phyloP scores from a whole-genome alignment of 1,139 yeast species.

The Schizosaccharomyces versatilis region DNA sequence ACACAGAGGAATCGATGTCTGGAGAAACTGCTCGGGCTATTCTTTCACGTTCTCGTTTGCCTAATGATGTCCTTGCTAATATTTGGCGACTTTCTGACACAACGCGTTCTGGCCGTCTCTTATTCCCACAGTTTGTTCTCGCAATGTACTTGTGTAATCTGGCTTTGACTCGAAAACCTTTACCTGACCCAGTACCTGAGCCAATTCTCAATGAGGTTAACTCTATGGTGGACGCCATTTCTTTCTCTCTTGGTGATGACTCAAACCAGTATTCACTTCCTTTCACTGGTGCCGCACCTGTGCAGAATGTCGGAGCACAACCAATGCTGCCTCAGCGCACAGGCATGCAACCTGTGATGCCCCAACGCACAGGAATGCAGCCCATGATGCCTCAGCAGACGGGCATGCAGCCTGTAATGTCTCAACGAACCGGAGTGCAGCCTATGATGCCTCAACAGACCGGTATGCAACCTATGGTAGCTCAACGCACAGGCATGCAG shows the following conservation, averaged over 20 bases:
- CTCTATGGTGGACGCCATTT: constrained; percentile 72
- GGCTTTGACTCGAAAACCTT: constrained; percentile 51
- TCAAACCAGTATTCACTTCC: neutral
- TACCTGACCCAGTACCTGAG: constrained; percentile 53
- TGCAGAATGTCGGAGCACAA: constrained; percentile 9
- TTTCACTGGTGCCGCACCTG: neutral
- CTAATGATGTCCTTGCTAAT: constrained; percentile 57
- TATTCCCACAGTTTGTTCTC: constrained; percentile 87
- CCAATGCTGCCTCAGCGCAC: constrained; percentile 3
- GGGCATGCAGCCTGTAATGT: constrained; percentile 12
- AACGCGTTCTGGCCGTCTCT: constrained; percentile 56
- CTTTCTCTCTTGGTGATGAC: constrained; percentile 24
- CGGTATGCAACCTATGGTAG: neutral
- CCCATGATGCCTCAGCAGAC: neutral
- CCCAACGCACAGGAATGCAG: neutral
- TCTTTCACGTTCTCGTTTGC: constrained; percentile 55
- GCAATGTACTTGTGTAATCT: constrained; percentile 74
- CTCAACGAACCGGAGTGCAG: constrained; percentile 17
- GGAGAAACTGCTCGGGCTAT: constrained; percentile 59
- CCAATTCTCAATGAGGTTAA: constrained; percentile 64
- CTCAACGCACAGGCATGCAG: constrained; percentile 7
- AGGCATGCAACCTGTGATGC: neutral
- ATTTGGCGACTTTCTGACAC: constrained; percentile 77
- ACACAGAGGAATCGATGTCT: constrained; percentile 35
- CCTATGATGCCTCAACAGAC: constrained; percentile 7